A percentile compares a stretch with the other conserved stretches of the same genome.
These are phyloP conservation scores for Naganishia antarctica DNA, from an alignment of 768 basidiomycete species.

Conservation along the genomic window DNA sequence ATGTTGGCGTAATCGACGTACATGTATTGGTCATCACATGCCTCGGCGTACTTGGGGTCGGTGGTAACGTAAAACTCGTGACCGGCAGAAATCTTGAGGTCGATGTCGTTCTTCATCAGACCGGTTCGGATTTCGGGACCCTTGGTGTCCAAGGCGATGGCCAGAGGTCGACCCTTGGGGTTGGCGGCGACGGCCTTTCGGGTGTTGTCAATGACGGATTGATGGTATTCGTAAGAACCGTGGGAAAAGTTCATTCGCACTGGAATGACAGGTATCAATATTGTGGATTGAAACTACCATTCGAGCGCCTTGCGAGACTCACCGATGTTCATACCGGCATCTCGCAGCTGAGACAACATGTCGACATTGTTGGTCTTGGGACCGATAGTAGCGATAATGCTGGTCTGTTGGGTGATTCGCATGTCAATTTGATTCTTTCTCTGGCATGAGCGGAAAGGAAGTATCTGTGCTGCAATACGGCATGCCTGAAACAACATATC, in stretches of 20 bases:
- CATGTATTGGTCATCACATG: slow-evolving; percentile 74
- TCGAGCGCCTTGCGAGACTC: slow-evolving; percentile 46
- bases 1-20: slow-evolving; percentile 95
- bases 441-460: too few species aligned
- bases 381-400: slow-evolving; percentile 99
- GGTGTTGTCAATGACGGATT: slow-evolving; percentile 97
- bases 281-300: not conserved
- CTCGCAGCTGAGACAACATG: slow-evolving; percentile 73
- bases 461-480: too few species aligned
- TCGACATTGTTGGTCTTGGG: slow-evolving; percentile 92
- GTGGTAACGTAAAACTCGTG: slow-evolving; percentile 90
- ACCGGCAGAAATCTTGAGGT: slow-evolving; percentile 80
- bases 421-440: slow-evolving; percentile 2
- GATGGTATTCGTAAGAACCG: slow-evolving; percentile 96
- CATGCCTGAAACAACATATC: too few species aligned
- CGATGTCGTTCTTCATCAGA: slow-evolving; percentile 74
- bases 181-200: slow-evolving; percentile 73
- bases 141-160: slow-evolving; percentile 98
- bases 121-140: slow-evolving; percentile 99
- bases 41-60: slow-evolving; percentile 71
- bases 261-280: slow-evolving; percentile 45
- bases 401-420: slow-evolving; percentile 59
- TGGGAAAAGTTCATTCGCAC: slow-evolving; percentile 99
- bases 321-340: slow-evolving; percentile 98
- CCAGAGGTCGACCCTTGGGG: slow-evolving; percentile 78